These are phyloP conservation scores for Babesia divergens DNA, from an alignment of 169 alveolate species.

Conservation along the genomic window DNA sequence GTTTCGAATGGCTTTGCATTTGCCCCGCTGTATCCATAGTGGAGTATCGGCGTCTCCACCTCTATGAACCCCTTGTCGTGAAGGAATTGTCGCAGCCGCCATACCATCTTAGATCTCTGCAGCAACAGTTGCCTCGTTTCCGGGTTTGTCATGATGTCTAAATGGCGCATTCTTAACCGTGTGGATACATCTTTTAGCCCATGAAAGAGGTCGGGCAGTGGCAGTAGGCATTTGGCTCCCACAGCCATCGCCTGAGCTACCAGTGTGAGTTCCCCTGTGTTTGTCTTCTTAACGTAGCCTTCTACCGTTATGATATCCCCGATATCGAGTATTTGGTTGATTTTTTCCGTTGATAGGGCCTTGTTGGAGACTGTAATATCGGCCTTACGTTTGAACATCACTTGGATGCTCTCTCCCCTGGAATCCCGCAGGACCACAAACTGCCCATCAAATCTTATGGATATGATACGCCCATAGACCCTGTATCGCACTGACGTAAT, in stretches of 20 bases:
- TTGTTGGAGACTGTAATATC: background rate
- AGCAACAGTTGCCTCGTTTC: constrained; percentile 78
- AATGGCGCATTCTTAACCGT: constrained; percentile 93
- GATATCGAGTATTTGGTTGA: constrained; percentile 51
- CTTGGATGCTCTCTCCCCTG: constrained; percentile 24
- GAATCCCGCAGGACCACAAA: constrained; percentile 38
- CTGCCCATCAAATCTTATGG: constrained; percentile 46
- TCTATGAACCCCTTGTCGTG: constrained; percentile 92
- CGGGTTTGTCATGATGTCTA: constrained; percentile 93
- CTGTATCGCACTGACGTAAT: background rate
- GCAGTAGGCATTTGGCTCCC: constrained; percentile 94
- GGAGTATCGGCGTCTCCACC: constrained; percentile 99
- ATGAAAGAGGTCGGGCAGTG: constrained; percentile 92
- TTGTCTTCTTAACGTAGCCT: constrained; percentile 87
- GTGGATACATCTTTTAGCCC: constrained; percentile 93
- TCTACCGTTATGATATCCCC: constrained; percentile 72
- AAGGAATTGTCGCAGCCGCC: constrained; percentile 82
- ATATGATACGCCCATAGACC: constrained; percentile 40
- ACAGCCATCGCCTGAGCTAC: constrained; percentile 83
- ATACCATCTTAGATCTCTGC: constrained; percentile 78
- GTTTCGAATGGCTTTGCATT: constrained; percentile 98
- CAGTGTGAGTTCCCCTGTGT: constrained; percentile 95
- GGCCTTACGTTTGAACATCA: constrained; percentile 38
- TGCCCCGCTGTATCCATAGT: constrained; percentile 85
- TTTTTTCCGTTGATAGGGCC: background rate